Evolutionary conservation across 1,139 yeast species (phyloP).

Genomic region (Candida sanyaensis): DNA sequence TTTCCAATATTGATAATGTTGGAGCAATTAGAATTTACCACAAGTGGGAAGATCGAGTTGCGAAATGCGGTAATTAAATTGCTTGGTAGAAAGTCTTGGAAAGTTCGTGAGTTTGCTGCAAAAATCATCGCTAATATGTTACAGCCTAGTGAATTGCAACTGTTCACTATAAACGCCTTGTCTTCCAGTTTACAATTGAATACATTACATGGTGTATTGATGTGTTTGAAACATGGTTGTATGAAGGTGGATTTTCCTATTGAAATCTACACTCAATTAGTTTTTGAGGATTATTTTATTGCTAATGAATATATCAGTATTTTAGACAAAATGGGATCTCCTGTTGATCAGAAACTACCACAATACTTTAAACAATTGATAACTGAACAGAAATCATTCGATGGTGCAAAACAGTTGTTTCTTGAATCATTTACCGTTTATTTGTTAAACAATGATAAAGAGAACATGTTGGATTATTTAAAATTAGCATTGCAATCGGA

Average conservation of each 20-base stretch:
- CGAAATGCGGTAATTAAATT: not conserved
- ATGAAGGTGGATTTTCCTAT: not conserved
- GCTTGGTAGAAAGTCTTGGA: constrained; percentile 62
- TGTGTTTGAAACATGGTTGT: constrained; percentile 5
- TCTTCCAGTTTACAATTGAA: constrained; percentile 9
- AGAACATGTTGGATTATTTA: constrained; percentile 1
- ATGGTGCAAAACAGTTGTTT: constrained; percentile 13
- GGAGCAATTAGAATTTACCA: constrained; percentile 64
- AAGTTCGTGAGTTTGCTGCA: constrained; percentile 84
- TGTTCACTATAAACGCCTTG: constrained; percentile 27
- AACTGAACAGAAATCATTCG: constrained; percentile 2
- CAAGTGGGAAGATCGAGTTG: constrained; percentile 15
- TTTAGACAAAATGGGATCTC: constrained; percentile 1
- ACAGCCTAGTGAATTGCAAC: constrained; percentile 6
- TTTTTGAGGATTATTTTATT: constrained; percentile 6
- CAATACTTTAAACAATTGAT: constrained; percentile 4
- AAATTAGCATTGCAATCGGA: constrained; percentile 7
- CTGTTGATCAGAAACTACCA: not conserved
- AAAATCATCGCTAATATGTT: constrained; percentile 58
- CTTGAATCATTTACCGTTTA: constrained; percentile 9
- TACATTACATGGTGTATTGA: constrained; percentile 11
- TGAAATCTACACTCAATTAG: not conserved
- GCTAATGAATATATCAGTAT: constrained; percentile 11
- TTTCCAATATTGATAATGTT: constrained; percentile 77
- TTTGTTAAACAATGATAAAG: constrained; percentile 3